Conservation (phyloP, 257 asterid species). For the Haberlea rhodopensis region DNA sequence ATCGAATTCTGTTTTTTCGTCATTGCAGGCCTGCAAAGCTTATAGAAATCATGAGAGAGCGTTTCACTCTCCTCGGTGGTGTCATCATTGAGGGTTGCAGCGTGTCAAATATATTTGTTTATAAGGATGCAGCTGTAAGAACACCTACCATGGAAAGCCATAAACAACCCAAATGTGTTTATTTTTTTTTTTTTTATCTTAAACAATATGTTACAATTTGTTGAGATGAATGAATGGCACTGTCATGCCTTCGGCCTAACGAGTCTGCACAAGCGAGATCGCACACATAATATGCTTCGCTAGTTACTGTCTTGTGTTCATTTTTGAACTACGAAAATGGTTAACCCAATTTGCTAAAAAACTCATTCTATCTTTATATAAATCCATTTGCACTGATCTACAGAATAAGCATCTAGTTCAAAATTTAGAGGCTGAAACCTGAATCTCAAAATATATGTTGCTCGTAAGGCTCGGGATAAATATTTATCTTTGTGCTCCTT, state of each 20-base stretch:
- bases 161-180: background rate
- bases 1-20: background rate
- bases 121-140: slow-evolving; percentile 87
- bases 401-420: background rate
- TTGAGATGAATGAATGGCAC: background rate
- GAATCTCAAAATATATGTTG: no score
- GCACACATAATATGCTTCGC: background rate
- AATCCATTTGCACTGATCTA: background rate
- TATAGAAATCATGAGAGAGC: slow-evolving; percentile 65
- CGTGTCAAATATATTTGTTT: slow-evolving; percentile 56
- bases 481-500: background rate
- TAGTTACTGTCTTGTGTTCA: background rate
- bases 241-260: background rate
- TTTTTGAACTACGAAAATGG: no score
- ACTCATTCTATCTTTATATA: background rate
- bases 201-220: background rate
- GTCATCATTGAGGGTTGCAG: slow-evolving; percentile 74
- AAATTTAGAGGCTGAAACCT: background rate
- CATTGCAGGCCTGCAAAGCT: slow-evolving; percentile 75
- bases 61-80: slow-evolving; percentile 75
- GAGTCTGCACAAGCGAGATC: background rate
- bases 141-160: slow-evolving; percentile 25
- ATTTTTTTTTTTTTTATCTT: slow-evolving; percentile 2
- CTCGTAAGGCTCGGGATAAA: background rate
- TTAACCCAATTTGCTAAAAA: background rate